Percentiles rank a stretch among this genome's conserved stretches.
These are phyloP conservation scores for Globisporangium okanoganense DNA, from an alignment of 352 stramenopile species.

Conservation along the genomic window DNA sequence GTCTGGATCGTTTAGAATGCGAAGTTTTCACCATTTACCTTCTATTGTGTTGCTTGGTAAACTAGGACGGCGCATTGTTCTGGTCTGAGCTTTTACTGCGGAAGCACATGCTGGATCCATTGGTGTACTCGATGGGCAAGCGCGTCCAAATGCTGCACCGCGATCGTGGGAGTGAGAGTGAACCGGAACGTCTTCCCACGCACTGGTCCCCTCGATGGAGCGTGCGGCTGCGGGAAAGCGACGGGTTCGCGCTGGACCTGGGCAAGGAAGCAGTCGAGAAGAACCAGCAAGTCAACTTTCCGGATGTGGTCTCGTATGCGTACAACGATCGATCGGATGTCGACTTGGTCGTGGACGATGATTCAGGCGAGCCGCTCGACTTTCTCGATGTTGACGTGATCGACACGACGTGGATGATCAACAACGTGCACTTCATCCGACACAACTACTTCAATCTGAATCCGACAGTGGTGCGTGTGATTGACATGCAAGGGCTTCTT, in stretches of 20 bases:
- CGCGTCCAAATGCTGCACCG: constrained; percentile 49
- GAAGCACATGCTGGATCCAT: constrained; percentile 27
- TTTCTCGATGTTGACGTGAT: constrained; percentile 87
- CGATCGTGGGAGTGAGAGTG: constrained; percentile 8
- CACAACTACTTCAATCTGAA: constrained; percentile 90
- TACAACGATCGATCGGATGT: constrained; percentile 34
- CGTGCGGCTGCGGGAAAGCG: constrained; percentile 17
- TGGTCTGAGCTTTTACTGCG: constrained; percentile 58
- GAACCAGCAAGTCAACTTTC: constrained; percentile 51
- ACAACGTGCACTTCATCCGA: constrained; percentile 78
- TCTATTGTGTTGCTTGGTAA: background rate
- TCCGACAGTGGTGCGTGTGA: constrained; percentile 54
- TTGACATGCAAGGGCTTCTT: background rate
- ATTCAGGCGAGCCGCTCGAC: constrained; percentile 21
- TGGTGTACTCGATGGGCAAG: constrained; percentile 56
- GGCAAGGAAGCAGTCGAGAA: constrained; percentile 43
- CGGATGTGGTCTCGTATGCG: constrained; percentile 48
- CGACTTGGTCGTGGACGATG: background rate
- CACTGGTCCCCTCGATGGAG: constrained; percentile 15
- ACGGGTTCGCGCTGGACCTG: constrained; percentile 23
- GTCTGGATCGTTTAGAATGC: background rate
- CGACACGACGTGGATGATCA: constrained; percentile 85
- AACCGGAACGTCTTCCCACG: background rate
- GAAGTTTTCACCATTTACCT: background rate
- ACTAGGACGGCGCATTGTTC: constrained; percentile 64